These are phyloP conservation scores for Aaosphaeria arxii DNA, from an alignment of 2,329 filamentous ascomycete species.

Conservation along the genomic window DNA sequence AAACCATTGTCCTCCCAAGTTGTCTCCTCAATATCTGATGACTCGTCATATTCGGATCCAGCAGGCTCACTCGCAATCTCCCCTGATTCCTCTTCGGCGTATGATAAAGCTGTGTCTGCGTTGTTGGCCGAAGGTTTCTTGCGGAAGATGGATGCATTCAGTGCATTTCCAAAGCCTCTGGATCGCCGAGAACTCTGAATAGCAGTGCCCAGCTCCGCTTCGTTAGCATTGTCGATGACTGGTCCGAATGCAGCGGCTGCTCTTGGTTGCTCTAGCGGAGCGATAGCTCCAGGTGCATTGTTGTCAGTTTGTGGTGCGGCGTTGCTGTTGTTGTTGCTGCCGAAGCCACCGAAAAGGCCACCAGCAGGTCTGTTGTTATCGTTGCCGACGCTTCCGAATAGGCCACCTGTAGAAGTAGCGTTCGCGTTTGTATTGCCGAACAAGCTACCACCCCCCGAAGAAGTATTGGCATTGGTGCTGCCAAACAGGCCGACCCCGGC, in stretches of 20 bases:
- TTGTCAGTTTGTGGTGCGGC: neutral
- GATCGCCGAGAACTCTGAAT: neutral
- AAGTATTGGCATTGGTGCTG: neutral
- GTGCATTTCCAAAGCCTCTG: neutral
- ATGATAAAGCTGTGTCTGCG: neutral
- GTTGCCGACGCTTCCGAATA: neutral
- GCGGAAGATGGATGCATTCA: neutral
- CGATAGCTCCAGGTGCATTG: too few relatives aligned
- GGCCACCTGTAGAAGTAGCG: neutral
- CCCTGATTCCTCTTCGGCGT: neutral
- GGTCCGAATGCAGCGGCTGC: neutral
- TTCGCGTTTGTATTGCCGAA: neutral
- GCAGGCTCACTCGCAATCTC: neutral
- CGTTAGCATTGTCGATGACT: neutral
- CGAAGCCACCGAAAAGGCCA: neutral
- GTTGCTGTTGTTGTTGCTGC: neutral
- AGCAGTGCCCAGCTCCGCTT: neutral
- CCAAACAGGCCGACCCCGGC: too few relatives aligned
- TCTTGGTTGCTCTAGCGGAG: too few relatives aligned
- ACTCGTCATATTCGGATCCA: constrained; percentile 1
- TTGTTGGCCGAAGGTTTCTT: constrained; percentile 1
- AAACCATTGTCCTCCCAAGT: constrained; percentile 58
- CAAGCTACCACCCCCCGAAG: neutral
- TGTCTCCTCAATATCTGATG: constrained; percentile 45
- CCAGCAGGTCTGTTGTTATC: neutral